Conservation (phyloP, 78 protist species). For the Dictyostelium intermedium region DNA sequence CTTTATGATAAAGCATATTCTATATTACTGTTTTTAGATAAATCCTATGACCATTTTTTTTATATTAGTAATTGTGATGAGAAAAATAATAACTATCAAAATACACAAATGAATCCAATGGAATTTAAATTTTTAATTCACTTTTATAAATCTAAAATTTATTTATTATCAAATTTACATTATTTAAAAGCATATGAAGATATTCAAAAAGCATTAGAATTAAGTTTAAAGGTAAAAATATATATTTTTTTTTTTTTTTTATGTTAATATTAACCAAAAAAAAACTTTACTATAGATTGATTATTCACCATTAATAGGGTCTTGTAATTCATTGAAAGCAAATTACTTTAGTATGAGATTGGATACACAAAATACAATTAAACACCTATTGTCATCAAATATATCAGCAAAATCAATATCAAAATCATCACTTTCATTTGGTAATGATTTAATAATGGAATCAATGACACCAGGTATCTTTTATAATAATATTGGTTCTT, state of each 20-base stretch:
- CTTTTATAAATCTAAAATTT: conserved; percentile 54
- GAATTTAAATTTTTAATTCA: conserved; percentile 67
- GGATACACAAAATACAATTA: conserved; percentile 16
- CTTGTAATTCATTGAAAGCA: conserved; percentile 44
- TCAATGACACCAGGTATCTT: conserved; percentile 57
- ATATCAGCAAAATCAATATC: neutral
- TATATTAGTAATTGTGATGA: neutral
- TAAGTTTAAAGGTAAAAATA: neutral
- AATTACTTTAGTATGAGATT: conserved; percentile 23
- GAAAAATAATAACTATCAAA: neutral
- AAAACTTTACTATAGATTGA: conserved; percentile 9
- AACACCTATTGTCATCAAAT: neutral
- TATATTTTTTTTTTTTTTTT: neutral
- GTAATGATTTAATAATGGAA: conserved; percentile 47
- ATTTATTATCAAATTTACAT: conserved; percentile 30
- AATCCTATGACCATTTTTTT: conserved; percentile 36
- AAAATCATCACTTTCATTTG: conserved; percentile 52
- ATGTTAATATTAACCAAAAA: neutral
- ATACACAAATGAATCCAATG: conserved; percentile 50
- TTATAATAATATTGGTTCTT: conserved; percentile 50
- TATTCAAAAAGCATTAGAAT: conserved; percentile 31
- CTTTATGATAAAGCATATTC: conserved; percentile 58
- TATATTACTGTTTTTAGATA: conserved; percentile 6
- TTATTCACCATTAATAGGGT: conserved; percentile 28
- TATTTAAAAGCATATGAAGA: conserved; percentile 25